Evolutionary conservation across 1,284 basidiomycete species (phyloP).

Genomic region (Quambalaria eucalypti): DNA sequence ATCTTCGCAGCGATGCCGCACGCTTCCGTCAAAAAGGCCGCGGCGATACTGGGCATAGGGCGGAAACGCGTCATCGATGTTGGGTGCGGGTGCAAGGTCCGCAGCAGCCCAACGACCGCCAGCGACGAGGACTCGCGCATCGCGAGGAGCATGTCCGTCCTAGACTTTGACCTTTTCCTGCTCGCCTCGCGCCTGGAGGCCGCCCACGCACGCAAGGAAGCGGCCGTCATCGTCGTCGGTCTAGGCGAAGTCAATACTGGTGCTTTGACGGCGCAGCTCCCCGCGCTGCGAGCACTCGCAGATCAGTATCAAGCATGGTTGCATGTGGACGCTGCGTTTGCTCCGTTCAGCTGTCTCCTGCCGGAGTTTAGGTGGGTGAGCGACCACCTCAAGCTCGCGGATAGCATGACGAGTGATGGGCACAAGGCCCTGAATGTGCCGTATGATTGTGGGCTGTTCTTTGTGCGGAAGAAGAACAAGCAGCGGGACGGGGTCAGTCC

Average conservation of each 20-base stretch:
- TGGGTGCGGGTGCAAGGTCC: conserved; percentile 5
- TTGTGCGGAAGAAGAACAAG: conserved; percentile 37
- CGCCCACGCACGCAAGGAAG: conserved; percentile 36
- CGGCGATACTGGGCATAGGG: conserved; percentile 51
- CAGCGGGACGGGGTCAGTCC: conserved; percentile 6
- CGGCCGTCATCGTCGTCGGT: conserved; percentile 48
- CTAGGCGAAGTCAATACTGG: conserved; percentile 54
- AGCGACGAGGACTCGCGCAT: conserved; percentile 12
- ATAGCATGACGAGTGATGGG: conserved; percentile 51
- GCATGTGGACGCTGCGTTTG: conserved; percentile 54
- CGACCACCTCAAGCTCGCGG: conserved; percentile 49
- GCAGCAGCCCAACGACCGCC: neutral
- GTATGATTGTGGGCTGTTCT: conserved; percentile 54
- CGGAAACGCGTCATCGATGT: conserved; percentile 48
- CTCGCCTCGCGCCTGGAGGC: conserved; percentile 44
- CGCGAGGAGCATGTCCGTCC: conserved; percentile 6
- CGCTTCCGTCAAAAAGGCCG: conserved; percentile 51
- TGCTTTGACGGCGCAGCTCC: conserved; percentile 35
- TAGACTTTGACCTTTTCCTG: conserved; percentile 48
- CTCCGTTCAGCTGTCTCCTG: conserved; percentile 50
- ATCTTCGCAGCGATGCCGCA: conserved; percentile 51
- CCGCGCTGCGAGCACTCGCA: conserved; percentile 47
- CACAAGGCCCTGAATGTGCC: conserved; percentile 49
- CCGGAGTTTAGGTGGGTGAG: conserved; percentile 47
- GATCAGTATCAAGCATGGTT: conserved; percentile 51